A percentile compares a stretch with the other conserved stretches of the same genome.
Evolutionary conservation across 805 yeast species (phyloP).

Genomic region (Kregervanrija pseudodelftensis): DNA sequence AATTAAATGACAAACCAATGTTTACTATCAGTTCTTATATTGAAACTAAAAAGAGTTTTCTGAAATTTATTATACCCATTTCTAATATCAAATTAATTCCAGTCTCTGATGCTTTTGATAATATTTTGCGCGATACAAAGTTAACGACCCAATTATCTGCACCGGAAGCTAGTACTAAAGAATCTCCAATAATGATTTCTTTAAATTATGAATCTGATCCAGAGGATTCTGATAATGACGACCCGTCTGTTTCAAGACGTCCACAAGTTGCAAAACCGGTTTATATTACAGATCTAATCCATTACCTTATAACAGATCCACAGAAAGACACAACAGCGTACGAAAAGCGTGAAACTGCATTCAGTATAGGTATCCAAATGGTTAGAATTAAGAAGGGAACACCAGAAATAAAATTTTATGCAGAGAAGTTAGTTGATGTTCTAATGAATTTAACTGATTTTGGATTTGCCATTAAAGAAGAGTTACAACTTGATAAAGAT

Average conservation of each 20-base stretch:
- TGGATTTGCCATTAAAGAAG: conserved; percentile 9
- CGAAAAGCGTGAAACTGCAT: conserved; percentile 43
- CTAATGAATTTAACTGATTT: conserved; percentile 48
- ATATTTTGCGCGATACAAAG: too few species aligned
- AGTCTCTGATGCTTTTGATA: too few species aligned
- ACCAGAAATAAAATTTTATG: conserved; percentile 52
- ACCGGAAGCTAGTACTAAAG: background rate
- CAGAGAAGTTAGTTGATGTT: conserved; percentile 43
- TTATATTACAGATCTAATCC: conserved; percentile 65
- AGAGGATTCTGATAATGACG: conserved; percentile 43
- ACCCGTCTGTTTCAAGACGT: conserved; percentile 32
- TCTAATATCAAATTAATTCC: too few species aligned
- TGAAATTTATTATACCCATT: background rate
- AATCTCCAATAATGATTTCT: conserved; percentile 8
- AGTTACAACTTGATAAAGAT: conserved; percentile 1
- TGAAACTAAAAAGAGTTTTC: conserved; percentile 12
- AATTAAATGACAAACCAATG: conserved; percentile 24
- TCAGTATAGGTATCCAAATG: conserved; percentile 48
- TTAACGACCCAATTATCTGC: too few species aligned
- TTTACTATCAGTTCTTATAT: conserved; percentile 23
- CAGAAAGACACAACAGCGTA: conserved; percentile 38
- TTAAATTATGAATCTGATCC: conserved; percentile 23
- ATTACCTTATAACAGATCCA: conserved; percentile 42
- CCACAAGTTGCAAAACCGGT: conserved; percentile 43
- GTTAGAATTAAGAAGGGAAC: conserved; percentile 62